A percentile compares a stretch with the other conserved stretches of the same genome.
Evolutionary conservation across 2,329 filamentous ascomycete species (phyloP).

Genomic region (Fusarium temperatum): DNA sequence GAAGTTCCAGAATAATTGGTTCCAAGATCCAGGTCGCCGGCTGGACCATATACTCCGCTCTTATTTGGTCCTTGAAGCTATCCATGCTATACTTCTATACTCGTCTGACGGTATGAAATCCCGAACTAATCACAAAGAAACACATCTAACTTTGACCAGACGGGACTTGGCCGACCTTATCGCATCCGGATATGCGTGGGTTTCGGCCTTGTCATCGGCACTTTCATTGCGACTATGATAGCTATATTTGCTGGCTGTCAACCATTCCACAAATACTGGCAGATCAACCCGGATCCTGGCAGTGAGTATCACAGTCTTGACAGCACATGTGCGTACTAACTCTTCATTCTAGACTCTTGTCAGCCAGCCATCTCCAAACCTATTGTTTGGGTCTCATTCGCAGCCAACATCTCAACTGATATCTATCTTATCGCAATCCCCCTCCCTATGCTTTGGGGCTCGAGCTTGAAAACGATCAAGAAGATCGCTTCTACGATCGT

Average conservation of each 20-base stretch:
- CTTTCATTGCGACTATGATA: conserved; percentile 59
- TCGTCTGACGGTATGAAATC: conserved; percentile 53
- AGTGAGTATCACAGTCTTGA: conserved; percentile 49
- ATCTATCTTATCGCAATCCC: conserved; percentile 66
- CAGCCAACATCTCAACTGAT: conserved; percentile 63
- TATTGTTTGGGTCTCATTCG: conserved; percentile 60
- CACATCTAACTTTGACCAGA: conserved; percentile 38
- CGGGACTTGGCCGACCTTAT: conserved; percentile 50
- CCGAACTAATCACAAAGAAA: rapidly evolving
- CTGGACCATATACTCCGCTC: conserved; percentile 61
- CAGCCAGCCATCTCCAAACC: conserved; percentile 59
- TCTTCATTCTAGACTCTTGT: conserved; percentile 49
- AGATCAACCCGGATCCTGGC: conserved; percentile 66
- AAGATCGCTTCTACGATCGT: conserved; percentile 51
- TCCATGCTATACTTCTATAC: conserved; percentile 66
- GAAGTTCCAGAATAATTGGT: conserved; percentile 53
- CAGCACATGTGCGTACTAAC: neutral
- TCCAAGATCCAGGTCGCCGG: conserved; percentile 65
- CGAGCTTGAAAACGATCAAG: conserved; percentile 46
- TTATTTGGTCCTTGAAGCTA: conserved; percentile 64
- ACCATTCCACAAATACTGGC: conserved; percentile 64
- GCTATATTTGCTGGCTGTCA: conserved; percentile 60
- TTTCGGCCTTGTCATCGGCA: conserved; percentile 56
- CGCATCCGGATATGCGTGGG: conserved; percentile 58
- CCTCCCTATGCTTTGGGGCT: conserved; percentile 57